A percentile compares a stretch with the other conserved stretches of the same genome.
phyloP scores from a whole-genome alignment of 192 early-diverging fungal species.

The Coemansia sp. region DNA sequence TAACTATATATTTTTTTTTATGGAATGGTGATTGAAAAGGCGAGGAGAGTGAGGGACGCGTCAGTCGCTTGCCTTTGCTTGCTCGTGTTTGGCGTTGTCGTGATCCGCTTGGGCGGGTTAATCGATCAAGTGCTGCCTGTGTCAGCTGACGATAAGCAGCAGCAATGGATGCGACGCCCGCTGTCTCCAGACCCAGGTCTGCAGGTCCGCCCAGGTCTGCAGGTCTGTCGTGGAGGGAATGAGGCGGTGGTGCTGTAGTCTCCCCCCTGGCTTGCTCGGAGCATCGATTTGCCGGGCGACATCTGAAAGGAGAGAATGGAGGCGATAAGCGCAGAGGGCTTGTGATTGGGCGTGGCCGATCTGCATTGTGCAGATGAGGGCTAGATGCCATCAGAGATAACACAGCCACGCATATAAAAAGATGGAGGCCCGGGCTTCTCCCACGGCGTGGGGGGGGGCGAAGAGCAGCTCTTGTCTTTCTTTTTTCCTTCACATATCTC shows the following conservation, averaged over 20 bases:
- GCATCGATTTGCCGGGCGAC: too few species aligned
- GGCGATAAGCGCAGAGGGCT: slow-evolving; percentile 1
- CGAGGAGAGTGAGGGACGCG: not conserved
- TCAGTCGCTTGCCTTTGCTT: not conserved
- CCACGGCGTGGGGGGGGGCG: too few species aligned
- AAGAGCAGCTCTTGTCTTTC: not conserved
- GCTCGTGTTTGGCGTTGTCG: not conserved
- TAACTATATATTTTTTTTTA: not conserved
- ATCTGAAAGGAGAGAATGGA: slow-evolving; percentile 4
- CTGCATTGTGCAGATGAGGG: too few species aligned
- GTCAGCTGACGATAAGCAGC: not conserved
- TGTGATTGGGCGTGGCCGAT: slow-evolving; percentile 11
- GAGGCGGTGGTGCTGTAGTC: not conserved
- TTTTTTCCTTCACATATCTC: slow-evolving; percentile 4
- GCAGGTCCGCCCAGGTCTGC: slow-evolving; percentile 22
- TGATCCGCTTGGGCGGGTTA: not conserved
- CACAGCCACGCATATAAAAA: not conserved
- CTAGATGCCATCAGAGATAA: slow-evolving; percentile 17
- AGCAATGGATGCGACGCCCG: too few species aligned
- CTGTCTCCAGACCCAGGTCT: not conserved
- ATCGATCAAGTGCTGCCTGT: not conserved
- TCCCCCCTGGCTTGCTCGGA: slow-evolving; percentile 1
- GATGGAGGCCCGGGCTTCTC: not conserved
- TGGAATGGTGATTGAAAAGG: not conserved
- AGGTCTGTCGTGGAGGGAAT: not conserved